Evolutionary conservation across 331 rosid genomes (phyloP), one percentile per base, ranked within the genome.

Genomic region (Rhamnella rubrinervis): DNA sequence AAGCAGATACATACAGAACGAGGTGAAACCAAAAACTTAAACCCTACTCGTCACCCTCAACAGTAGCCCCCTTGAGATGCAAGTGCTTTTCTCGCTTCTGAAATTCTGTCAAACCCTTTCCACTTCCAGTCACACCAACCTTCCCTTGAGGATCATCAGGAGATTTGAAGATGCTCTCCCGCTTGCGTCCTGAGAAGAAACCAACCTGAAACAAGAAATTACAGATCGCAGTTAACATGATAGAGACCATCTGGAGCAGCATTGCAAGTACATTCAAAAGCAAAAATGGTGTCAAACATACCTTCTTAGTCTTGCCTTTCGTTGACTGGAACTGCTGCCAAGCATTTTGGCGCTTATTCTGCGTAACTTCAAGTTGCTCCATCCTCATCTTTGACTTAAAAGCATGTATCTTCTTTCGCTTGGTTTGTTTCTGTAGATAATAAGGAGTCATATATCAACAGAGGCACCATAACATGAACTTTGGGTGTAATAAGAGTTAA

Each of bases 81-180:
- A 93, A 91, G 83, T 90, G 97, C 55, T 93, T 93, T 25, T 91
- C 98, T 77, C 98, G 88, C 82, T 86, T 91, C 63, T 91, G 97
- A 71, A 93, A 93, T 41, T 88, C 98, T 2, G 98, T 93, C 86
- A 93, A 84, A 70, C 98, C 98, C 85, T 93, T 93, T 28, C 98
- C 98, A 71, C 98, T 93, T 59, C 98, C 97, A 14, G 98, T 93
- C 80, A 91, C 97, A 55, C 98, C 98, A 79, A 93, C 98, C 89
- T 93, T 93, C 50, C 98, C 98, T 0, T 70, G 50, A 21, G 97
- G 96, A 79, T 93, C 98, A 10, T 93, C 98, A 0, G 98, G 98
- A 77, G 98, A 93, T 79, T 93, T 93, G 79, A 93, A 93, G 73
- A 93, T 93, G 79, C 98, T 93, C 84, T 93, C 98, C 46, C 91